Base-by-base conservation (phyloP, 2,329 filamentous ascomycete species). In the Nakataea oryzae region DNA sequence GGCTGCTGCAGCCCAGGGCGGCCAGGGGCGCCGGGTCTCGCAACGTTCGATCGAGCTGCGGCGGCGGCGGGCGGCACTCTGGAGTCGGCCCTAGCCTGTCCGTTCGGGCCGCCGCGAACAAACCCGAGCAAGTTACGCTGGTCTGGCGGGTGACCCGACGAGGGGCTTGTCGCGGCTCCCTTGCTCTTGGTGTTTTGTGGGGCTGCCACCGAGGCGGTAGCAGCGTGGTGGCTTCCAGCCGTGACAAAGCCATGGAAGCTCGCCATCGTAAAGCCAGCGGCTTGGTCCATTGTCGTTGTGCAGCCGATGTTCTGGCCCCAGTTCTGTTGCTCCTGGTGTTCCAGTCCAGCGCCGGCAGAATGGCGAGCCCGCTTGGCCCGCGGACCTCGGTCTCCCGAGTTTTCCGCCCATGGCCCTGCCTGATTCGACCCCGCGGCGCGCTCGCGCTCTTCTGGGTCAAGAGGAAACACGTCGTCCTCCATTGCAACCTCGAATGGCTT, bases 401-500 rank as follows among this genome's bases (percentile, higher is more conserved):
- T 7, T 6, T 50, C 41, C n/a, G 41, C 21, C 41, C 41, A 50
- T 5, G 41, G 50, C 61, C 34, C 61, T 60, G 64, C 59, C 56
- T 59, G 50, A 59, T 27, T 66, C 61, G 71, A 65, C 63, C 73
- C 70, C 28, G 68, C 68, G 54, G 21, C 41, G 7, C 41, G 41
- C 7, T 69, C 68, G 59, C 77, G 65, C 21, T 77, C 72, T 27
- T 81, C 78, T 5, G 88, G 88, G 58, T 88, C 85, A 3, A 84
- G 68, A 0, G 90, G 88, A 74, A 86, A 91, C 13, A 81, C 70
- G 65, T 89, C 83, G 70, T 95, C 91, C 67, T 90, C 85, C 0
- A 79, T 75, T 56, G 76, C 79, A 62, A 81, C 81, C 73, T 87
- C 79, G 27, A 74, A 70, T 0, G 81, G 79, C 54, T 86, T 74